A percentile compares a stretch with the other conserved stretches of the same genome.
phyloP scores from a whole-genome alignment of 768 basidiomycete species.

The Cystofilobasidium capitatum region DNA sequence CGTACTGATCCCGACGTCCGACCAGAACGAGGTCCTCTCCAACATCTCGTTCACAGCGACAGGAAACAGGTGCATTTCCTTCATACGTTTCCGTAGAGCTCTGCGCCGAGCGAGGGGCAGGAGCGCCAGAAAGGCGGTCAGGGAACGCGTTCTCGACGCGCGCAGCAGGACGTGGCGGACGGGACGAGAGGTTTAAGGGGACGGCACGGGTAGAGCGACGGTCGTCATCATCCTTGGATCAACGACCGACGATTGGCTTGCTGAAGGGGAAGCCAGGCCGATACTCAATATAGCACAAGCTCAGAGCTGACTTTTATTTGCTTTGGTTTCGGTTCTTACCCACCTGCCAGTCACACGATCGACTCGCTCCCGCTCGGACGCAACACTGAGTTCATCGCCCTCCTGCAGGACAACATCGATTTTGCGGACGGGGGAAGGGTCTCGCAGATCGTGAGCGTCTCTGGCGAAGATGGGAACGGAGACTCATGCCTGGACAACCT shows the following conservation, averaged over 20 bases:
- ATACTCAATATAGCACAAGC: too few species aligned
- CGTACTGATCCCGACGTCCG: conserved; percentile 20
- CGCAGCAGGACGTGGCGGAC: too few species aligned
- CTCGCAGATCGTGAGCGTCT: conserved; percentile 12
- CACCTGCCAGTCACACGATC: conserved; percentile 16
- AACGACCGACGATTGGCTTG: not conserved
- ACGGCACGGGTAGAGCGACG: not conserved
- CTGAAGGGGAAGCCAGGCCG: not conserved
- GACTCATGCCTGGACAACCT: conserved; percentile 13
- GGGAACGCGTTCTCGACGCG: too few species aligned
- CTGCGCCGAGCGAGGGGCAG: too few species aligned
- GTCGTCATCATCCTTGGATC: not conserved
- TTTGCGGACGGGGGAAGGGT: conserved; percentile 15
- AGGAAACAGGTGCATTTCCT: not conserved
- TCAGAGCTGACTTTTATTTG: not conserved
- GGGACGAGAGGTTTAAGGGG: not conserved
- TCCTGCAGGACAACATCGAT: conserved; percentile 19
- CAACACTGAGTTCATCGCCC: conserved; percentile 19
- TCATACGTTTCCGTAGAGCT: too few species aligned
- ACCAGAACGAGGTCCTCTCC: conserved; percentile 3
- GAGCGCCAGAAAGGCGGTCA: too few species aligned
- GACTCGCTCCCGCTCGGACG: conserved; percentile 1
- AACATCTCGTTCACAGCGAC: conserved; percentile 17
- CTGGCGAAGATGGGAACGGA: conserved; percentile 6
- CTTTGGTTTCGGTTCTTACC: not conserved